phyloP scores from a whole-genome alignment of 768 basidiomycete species.

The Suillus ampliporus region DNA sequence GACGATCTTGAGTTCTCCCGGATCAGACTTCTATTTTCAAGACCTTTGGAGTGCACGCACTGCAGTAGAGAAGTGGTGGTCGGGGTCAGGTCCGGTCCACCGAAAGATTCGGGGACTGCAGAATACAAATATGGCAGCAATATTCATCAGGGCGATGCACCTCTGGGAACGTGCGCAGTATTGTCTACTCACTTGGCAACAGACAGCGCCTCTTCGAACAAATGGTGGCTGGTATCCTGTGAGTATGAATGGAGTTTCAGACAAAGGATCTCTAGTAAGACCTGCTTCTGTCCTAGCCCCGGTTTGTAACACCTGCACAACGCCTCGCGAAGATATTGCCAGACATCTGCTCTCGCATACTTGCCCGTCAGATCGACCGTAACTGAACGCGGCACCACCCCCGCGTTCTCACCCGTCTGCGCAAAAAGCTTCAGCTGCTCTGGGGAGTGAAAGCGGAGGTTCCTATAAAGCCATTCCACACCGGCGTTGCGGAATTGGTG shows the following conservation, averaged over 20 bases:
- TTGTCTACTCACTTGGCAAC: constrained; percentile 42
- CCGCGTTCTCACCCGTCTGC: constrained; percentile 10
- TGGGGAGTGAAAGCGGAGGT: constrained; percentile 30
- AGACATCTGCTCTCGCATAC: constrained; percentile 30
- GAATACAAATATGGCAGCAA: not conserved
- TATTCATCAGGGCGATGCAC: constrained; percentile 7
- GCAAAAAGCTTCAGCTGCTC: constrained; percentile 28
- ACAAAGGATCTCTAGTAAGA: constrained; percentile 35
- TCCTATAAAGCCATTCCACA: constrained; percentile 27
- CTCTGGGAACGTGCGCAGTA: not conserved
- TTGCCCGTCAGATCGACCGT: constrained; percentile 37
- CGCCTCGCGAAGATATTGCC: constrained; percentile 31
- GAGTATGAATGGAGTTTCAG: constrained; percentile 48
- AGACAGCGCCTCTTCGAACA: constrained; percentile 39
- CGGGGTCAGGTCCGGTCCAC: constrained; percentile 68
- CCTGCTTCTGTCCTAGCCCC: constrained; percentile 8
- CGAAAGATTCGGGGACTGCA: constrained; percentile 52
- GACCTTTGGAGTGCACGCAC: constrained; percentile 40
- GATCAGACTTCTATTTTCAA: not conserved
- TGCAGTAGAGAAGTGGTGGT: constrained; percentile 66
- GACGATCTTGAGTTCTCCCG: constrained; percentile 28
- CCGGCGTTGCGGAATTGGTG: constrained; percentile 27
- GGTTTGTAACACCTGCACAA: constrained; percentile 30
- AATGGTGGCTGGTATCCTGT: constrained; percentile 32
- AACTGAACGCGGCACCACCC: constrained; percentile 35